Evolutionary conservation across 2,329 filamentous ascomycete genomes (phyloP).

Genomic region (Stagonosporopsis tanaceti): DNA sequence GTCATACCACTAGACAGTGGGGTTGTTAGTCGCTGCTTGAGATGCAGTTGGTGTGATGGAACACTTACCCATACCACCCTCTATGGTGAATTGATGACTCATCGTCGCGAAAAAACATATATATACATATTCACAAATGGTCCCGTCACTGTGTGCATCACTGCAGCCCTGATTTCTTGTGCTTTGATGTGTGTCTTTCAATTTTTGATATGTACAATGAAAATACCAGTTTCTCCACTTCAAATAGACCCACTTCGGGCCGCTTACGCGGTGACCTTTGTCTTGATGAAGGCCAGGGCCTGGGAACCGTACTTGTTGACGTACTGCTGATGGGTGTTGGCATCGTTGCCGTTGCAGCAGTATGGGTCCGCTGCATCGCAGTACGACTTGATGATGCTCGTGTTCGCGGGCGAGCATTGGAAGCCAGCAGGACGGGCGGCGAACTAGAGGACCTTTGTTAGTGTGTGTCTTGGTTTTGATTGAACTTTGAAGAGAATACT

Average conservation of each 20-base stretch:
- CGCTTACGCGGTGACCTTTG: slow-evolving; percentile 55
- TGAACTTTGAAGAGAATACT: slow-evolving; percentile 37
- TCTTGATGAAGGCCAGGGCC: slow-evolving; percentile 67
- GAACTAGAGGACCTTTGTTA: slow-evolving; percentile 57
- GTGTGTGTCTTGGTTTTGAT: background rate
- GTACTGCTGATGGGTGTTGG: slow-evolving; percentile 68
- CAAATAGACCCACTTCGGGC: background rate
- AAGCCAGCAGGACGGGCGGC: slow-evolving; percentile 66
- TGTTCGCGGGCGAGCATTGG: slow-evolving; percentile 60
- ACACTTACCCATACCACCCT: slow-evolving; percentile 38
- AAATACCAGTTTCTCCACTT: background rate
- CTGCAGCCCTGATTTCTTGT: background rate
- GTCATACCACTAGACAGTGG: slow-evolving; percentile 48
- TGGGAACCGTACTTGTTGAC: slow-evolving; percentile 66
- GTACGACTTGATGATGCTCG: slow-evolving; percentile 68
- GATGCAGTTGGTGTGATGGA: background rate
- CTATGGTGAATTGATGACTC: slow-evolving; percentile 13
- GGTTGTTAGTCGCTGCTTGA: slow-evolving; percentile 5
- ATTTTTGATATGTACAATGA: slow-evolving; percentile 18
- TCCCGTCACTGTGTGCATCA: background rate
- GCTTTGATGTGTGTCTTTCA: background rate
- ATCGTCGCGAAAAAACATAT: background rate
- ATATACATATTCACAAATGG: background rate
- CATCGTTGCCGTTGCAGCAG: slow-evolving; percentile 71
- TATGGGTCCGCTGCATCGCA: slow-evolving; percentile 71